Conservation (phyloP, 345 rosid genomes). For the Eucalyptus erythrocorys region DNA sequence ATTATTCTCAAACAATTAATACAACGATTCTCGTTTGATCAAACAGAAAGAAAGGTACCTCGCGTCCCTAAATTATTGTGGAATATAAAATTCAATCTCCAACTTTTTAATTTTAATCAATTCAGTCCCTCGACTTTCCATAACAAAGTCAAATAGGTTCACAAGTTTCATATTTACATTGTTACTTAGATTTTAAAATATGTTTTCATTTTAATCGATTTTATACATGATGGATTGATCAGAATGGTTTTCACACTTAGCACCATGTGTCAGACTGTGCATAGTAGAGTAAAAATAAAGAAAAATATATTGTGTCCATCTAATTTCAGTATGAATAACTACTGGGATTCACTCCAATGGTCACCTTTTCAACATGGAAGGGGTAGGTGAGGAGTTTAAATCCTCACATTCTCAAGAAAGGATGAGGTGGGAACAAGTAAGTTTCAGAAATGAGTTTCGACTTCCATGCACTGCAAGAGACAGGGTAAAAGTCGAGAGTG, state of each 20-base stretch:
- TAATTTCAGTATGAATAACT: background rate
- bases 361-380: too few species aligned
- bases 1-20: rapidly evolving
- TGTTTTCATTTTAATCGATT: background rate
- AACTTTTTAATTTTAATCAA: background rate
- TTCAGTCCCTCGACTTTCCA: rapidly evolving
- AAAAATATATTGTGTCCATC: background rate
- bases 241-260: background rate
- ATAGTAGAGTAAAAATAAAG: background rate
- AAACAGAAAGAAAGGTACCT: background rate
- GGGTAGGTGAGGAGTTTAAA: too few species aligned
- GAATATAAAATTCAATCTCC: background rate
- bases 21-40: background rate
- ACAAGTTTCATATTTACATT: background rate
- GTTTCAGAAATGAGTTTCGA: too few species aligned
- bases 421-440: too few species aligned
- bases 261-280: background rate
- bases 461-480: too few species aligned
- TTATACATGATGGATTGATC: background rate
- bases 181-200: background rate
- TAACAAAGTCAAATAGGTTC: background rate
- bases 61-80: background rate
- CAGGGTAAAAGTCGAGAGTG: too few species aligned
- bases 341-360: too few species aligned
- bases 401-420: too few species aligned